Conservation (phyloP, 345 rosid genomes). For the Erysimum cheiranthoides region DNA sequence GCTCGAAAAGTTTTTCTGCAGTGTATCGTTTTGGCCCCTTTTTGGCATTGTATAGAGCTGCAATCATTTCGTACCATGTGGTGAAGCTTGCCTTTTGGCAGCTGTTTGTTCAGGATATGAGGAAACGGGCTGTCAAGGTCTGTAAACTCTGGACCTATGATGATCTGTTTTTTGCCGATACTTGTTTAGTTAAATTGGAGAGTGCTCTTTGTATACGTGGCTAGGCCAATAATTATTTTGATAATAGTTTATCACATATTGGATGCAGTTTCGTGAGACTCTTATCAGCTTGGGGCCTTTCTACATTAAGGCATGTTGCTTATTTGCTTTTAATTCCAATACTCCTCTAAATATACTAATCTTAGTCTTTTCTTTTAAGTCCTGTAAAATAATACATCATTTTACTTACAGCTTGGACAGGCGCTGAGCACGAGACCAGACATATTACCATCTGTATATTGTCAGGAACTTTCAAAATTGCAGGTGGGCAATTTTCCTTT, state of each 20-base stretch:
- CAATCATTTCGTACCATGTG: constrained; percentile 78
- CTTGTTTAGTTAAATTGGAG: constrained; percentile 6
- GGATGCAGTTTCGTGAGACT: constrained; percentile 85
- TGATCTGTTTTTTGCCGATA: constrained; percentile 13
- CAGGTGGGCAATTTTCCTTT: constrained; percentile 57
- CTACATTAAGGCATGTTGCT: constrained; percentile 77
- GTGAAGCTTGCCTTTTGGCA: constrained; percentile 78
- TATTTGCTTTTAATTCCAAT: background rate
- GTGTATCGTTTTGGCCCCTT: constrained; percentile 79
- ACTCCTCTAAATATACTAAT: constrained; percentile 1
- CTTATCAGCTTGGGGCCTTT: constrained; percentile 92
- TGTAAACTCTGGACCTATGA: background rate
- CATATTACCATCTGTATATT: constrained; percentile 80
- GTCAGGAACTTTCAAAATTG: constrained; percentile 93
- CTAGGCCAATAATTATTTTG: background rate
- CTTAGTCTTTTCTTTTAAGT: background rate
- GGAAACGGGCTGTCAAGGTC: constrained; percentile 78
- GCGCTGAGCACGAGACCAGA: constrained; percentile 96
- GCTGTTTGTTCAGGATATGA: constrained; percentile 67
- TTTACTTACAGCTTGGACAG: constrained; percentile 83
- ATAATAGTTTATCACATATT: constrained; percentile 21
- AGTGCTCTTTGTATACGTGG: background rate
- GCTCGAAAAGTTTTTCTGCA: constrained; percentile 66
- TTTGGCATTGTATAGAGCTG: constrained; percentile 89
- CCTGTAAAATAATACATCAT: constrained; percentile 12